Conservation (phyloP, 2,329 filamentous ascomycete species). For the Chrysoporthe austroafricana region DNA sequence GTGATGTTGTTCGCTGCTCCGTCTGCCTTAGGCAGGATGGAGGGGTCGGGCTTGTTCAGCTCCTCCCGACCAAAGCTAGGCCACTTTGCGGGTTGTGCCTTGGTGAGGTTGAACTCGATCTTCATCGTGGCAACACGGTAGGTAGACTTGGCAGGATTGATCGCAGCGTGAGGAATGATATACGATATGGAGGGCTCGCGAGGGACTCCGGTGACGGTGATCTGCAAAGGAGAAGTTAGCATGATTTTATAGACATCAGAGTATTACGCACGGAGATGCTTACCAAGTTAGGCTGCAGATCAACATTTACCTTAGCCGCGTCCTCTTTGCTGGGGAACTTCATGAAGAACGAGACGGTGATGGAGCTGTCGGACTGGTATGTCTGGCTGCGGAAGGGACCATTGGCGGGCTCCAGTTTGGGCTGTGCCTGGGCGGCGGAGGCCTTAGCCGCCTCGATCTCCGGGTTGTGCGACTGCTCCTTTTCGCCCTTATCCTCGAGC, state of each 20-base stretch:
- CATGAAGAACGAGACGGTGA: conserved; percentile 45
- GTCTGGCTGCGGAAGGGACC: conserved; percentile 42
- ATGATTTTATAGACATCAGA: not conserved
- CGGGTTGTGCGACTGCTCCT: conserved; percentile 11
- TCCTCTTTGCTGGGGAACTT: conserved; percentile 42
- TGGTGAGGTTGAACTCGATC: conserved; percentile 40
- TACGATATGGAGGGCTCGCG: conserved; percentile 15
- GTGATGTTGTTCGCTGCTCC: not conserved
- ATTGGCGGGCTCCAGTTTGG: conserved; percentile 18
- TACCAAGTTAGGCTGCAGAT: conserved; percentile 23
- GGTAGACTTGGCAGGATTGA: conserved; percentile 32
- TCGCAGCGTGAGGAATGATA: conserved; percentile 33
- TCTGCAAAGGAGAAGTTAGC: conserved; percentile 4
- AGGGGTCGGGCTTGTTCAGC: conserved; percentile 21
- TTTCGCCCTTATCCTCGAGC: conserved; percentile 35
- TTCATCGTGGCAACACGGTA: conserved; percentile 38
- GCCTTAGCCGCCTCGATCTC: conserved; percentile 19
- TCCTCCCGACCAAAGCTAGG: conserved; percentile 36
- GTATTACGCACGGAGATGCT: not conserved
- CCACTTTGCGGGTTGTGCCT: conserved; percentile 39
- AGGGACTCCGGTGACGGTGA: conserved; percentile 18
- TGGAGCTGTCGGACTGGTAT: conserved; percentile 44
- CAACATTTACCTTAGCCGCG: conserved; percentile 30
- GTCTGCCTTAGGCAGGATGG: not conserved
- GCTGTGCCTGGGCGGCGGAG: not conserved